Base-by-base conservation (phyloP, 225 moss, liverwort and hornwort genomes). In the Lunularia cruciata region DNA sequence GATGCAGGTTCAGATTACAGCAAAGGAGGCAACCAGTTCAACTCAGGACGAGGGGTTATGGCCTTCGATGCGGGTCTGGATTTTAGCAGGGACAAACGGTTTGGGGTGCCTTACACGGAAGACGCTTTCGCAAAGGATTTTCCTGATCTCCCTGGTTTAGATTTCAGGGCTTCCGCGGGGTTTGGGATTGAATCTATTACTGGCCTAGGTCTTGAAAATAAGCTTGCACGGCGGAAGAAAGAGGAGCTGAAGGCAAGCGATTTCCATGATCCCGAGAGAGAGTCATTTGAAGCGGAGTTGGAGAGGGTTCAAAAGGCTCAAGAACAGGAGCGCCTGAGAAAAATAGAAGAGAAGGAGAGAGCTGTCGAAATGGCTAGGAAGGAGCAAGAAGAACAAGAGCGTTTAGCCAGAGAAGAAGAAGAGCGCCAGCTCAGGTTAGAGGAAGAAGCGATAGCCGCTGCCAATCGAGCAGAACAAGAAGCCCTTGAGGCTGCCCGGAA, bases 281-380 rank as follows among this genome's bases (percentile, higher is more conserved):
- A 98, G 74, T 89, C 90, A 30, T 98, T 98, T 75, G 96, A 98
- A 71, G 96, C 91, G 27, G 96, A 98, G 82, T 81, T 98, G 51
- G 96, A 98, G 81, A 89, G 93, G 71, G 92, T 91, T 52, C 96
- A 98, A 33, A 98, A 90, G 56, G 78, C 86, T 52, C 96, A 98
- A 75, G 96, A 98, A 65, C 77, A 89, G 68, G 96, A 98, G 59
- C 84, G 96, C 37, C 79, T 89, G 73, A 85, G 89, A 72, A 98
- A 91, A 79, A 73, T 91, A 65, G 93, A 98, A 71, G 96, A 98
- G 76, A 98, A 93, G 68, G 93, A 93, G 76, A 85, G 89, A 43
- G 96, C 96, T 14, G 81, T 89, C 34, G 92, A 90, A 75, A 89
- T 83, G 83, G 93, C 92, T 57, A 89, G 87, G 71, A 98, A 93